These are phyloP conservation scores for Hypomyces perniciosus DNA, from an alignment of 2,329 filamentous ascomycete species.

Conservation along the genomic window DNA sequence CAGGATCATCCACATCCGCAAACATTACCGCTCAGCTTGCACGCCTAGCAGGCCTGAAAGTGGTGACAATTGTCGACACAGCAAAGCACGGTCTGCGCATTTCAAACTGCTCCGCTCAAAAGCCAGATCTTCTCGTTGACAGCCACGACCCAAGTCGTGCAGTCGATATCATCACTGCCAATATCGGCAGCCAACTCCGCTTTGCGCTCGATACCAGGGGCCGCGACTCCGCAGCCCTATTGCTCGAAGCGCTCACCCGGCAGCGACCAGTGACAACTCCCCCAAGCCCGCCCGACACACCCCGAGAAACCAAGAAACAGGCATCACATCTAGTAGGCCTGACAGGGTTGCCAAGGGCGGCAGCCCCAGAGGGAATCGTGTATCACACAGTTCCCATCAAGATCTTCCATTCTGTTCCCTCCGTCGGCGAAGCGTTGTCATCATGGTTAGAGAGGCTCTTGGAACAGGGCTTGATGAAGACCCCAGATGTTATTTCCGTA, in stretches of 20 bases:
- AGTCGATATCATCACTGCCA: constrained; percentile 54
- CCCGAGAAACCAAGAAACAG: constrained; percentile 21
- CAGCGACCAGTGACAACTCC: constrained; percentile 21
- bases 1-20: constrained; percentile 63
- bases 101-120: constrained; percentile 35
- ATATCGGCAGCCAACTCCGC: constrained; percentile 51
- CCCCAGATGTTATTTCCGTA: constrained; percentile 60
- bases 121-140: constrained; percentile 62
- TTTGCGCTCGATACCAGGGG: constrained; percentile 67
- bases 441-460: constrained; percentile 64
- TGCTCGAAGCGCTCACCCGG: constrained; percentile 47
- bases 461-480: constrained; percentile 42
- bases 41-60: constrained; percentile 56
- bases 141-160: constrained; percentile 57
- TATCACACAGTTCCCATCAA: constrained; percentile 70
- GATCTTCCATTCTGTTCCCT: constrained; percentile 62
- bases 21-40: constrained; percentile 63
- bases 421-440: constrained; percentile 56
- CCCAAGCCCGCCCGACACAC: constrained; percentile 33
- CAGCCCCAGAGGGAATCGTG: constrained; percentile 36
- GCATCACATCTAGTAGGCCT: constrained; percentile 59
- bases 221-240: constrained; percentile 52
- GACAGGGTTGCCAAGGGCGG: constrained; percentile 58
- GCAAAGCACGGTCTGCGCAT: constrained; percentile 59
- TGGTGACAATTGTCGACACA: constrained; percentile 61